Percentiles rank a stretch among this genome's conserved stretches.
These are phyloP conservation scores for Yamadazyma songkhlaensis DNA, from an alignment of 1,139 yeast species.

Conservation along the genomic window DNA sequence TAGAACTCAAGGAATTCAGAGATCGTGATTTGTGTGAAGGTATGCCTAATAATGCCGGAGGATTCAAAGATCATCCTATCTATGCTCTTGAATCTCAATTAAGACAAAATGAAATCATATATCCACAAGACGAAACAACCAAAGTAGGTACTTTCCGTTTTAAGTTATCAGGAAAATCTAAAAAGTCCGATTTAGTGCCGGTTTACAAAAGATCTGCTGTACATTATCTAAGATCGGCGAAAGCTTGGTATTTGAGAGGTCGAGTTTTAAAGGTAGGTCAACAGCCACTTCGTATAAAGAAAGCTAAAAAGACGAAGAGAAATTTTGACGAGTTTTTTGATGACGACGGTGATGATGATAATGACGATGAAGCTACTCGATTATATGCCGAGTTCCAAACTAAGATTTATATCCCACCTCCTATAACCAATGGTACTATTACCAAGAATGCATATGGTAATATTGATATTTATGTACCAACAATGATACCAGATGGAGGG, in stretches of 20 bases:
- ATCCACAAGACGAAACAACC: conserved; percentile 56
- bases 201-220: conserved; percentile 73
- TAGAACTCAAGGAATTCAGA: conserved; percentile 69
- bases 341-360: conserved; percentile 47
- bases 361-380: conserved; percentile 45
- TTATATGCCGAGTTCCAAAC: conserved; percentile 81
- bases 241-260: conserved; percentile 86
- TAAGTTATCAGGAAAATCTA: conserved; percentile 19
- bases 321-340: conserved; percentile 33
- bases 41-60: conserved; percentile 80
- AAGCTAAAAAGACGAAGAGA: conserved; percentile 9
- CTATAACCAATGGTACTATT: conserved; percentile 60
- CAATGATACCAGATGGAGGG: conserved; percentile 85
- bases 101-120: conserved; percentile 65
- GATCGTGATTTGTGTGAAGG: conserved; percentile 74
- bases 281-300: conserved; percentile 54
- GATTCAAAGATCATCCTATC: conserved; percentile 85
- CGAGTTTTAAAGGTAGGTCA: conserved; percentile 69
- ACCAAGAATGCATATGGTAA: conserved; percentile 80
- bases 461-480: conserved; percentile 69
- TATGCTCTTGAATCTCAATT: conserved; percentile 79
- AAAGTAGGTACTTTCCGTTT: conserved; percentile 68
- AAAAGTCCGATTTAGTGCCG: conserved; percentile 38
- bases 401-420: conserved; percentile 63
- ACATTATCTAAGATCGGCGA: conserved; percentile 62